Base-by-base conservation (phyloP, 257 asterid genomes). In the Mentha longifolia region DNA sequence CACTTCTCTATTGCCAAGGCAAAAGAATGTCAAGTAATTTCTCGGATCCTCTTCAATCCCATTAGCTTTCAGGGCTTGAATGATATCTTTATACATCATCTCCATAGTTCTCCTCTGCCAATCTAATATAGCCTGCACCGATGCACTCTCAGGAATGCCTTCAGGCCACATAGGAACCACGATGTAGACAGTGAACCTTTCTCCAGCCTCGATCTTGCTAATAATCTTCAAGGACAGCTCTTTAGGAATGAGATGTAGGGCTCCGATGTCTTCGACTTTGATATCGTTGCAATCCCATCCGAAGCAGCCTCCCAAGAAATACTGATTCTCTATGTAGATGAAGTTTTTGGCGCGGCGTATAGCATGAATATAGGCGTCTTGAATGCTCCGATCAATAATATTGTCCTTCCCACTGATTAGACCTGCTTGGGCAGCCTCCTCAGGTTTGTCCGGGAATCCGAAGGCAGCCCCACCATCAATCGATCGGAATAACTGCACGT, bases 101-200 rank as follows among this genome's bases (percentile, higher is more conserved):
- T 84, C 88, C 92, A 93, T 90, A 7, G 98, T 93, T 76, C 97
- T 76, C 87, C 82, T 88, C 77, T 90, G 98, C 98, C 97, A 93
- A 73, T 93, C 95, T 67, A 93, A 74, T 74, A 93, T 93, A 56
- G 98, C 97, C 85, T 93, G 98, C 73, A 93, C 98, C 0, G 98
- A 90, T 17, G 89, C 97, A 74, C 97, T 90, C 83, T 83, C 97
- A 1, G 98, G 98, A 12, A 93, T 56, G 66, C 98, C 97, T 78
- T 93, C 97, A 0, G 98, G 98, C 97, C 98, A 93, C 98, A 93
- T 90, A 20, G 98, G 98, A 59, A 93, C 95, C 41, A 93, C 89
- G 28, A 91, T 57, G 65, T 93, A 93, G 19, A 86, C 98, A 0
- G 95, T 84, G 75, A 93, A 93, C 80, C 95, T 86, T 74, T 93